Base-by-base conservation (phyloP, 1,284 basidiomycete genomes). In the Inonotus obliquus region DNA sequence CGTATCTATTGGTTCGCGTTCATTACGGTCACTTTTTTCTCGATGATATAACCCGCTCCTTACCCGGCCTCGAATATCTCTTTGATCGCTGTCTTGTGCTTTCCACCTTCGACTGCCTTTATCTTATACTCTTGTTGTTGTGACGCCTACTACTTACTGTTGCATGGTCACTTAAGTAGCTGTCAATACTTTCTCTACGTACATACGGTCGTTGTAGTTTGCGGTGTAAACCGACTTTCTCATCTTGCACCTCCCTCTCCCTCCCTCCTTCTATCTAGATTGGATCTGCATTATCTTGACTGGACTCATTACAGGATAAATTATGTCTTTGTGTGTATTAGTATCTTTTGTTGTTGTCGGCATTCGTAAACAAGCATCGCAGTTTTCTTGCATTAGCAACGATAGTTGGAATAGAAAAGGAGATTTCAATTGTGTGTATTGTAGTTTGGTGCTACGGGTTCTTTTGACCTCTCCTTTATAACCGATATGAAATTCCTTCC, bases 1-100 rank as follows among this genome's bases (percentile, higher is more conserved):
- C 58, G 49, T 59, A 54, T 59, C 35, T 59, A 59, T 59, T 38
- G 6, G 10, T 54, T 59, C 51, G 58, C 49, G 10, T 59, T 59
- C 49, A 41, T 11, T 19, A 49, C 47, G 47, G 25, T 27, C n/a
- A 17, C 23, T 19, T 23, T 23, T 23, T 25, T 25, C 7, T 10
- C 19, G 17, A 6, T 25, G 48, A 52, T 25, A 23, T 25, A 14
- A 21, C 19, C 41, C 17, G 10, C n/a, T 29, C 27, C n/a, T 49
- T 49, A 49, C 48, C n/a, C 27, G 7, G n/a, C 41, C 10, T 41
- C 37, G 32, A 38, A 21, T n/a, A 41, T 37, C 19, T 39, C 54
- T 55, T 7, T 27, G 4, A 27, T 45, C 41, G 3, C 37, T 27
- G 54, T 6, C 1, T 55, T 39, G 21, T 55, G 35, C 29, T 11